Evolutionary conservation across 2,329 filamentous ascomycete genomes (phyloP), one percentile per base, ranked within the genome.

Genomic region (Tolypocladium tropicale): DNA sequence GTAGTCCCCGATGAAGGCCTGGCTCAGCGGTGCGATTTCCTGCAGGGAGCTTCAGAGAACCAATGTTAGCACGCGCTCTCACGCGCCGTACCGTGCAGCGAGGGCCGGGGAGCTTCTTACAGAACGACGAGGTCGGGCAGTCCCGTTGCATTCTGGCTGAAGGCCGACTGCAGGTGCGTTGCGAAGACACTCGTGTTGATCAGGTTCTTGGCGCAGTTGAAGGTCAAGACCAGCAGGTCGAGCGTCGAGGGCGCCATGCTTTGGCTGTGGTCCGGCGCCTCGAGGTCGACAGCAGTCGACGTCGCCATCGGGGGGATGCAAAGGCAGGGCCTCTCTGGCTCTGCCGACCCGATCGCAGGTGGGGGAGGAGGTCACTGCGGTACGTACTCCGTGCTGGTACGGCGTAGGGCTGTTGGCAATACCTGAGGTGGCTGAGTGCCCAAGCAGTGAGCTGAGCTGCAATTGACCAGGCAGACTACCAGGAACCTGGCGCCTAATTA

Each of bases 1-100:
- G 23, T 88, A 86, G 39, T 89, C 88, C 33, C 93, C 93, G 50
- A 96, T 85, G 69, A 97, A 95, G 28, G 89, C 84, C 65, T 90
- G 84, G 54, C 86, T 81, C 53, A 97, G 80, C 0, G 94, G 94
- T 11, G 92, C 88, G 59, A 96, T 79, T 72, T 99, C 94, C 72
- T 99, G 92, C 21, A 99, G 80, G 78, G 91, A 90, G 76, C 69
- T 86, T 53, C 28, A 10, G 11, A 14, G 6, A 6, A 4, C 18
- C 52, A n/a, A 36, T 3, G 52, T 57, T 39, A 57, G 54, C 53
- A 37, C 18, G 25, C 43, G 14, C 43, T 48, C 28, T 11, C 18
- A 30, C 25, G 23, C 25, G n/a, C 43, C 43, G 25, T 28, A 12
- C 23, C 14, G 14, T 28, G 6, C 23, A n/a, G 46, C 28, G 28